A percentile compares a stretch with the other conserved stretches of the same genome.
phyloP scores from a whole-genome alignment of 345 rosid species.

The Pistacia integerrima region DNA sequence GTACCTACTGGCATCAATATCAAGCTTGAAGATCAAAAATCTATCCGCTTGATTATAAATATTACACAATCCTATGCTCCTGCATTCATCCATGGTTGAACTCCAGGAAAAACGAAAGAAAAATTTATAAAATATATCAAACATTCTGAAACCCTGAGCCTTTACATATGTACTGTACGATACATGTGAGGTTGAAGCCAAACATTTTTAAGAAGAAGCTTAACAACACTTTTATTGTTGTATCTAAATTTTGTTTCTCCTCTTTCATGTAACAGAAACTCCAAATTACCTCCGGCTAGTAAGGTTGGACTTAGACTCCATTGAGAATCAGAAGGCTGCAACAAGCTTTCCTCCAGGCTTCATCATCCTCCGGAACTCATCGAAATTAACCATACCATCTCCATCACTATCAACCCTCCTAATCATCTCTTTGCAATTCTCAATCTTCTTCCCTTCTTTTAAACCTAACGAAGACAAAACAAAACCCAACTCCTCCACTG shows the following conservation, averaged over 20 bases:
- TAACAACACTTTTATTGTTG: neutral
- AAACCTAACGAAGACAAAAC: conserved; percentile 57
- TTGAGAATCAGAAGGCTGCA: conserved; percentile 3
- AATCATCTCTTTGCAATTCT: conserved; percentile 61
- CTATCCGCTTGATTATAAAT: too few relatives aligned
- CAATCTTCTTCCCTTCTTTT: conserved; percentile 50
- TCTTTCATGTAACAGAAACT: neutral
- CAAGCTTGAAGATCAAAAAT: too few relatives aligned
- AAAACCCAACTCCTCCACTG: conserved; percentile 54
- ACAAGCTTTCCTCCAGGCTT: conserved; percentile 34
- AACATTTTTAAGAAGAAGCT: too few relatives aligned
- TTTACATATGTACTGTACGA: too few relatives aligned
- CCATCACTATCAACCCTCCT: conserved; percentile 65
- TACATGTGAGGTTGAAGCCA: too few relatives aligned
- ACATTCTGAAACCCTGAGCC: neutral
- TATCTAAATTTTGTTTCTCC: neutral
- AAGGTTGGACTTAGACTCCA: neutral
- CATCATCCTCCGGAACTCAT: conserved; percentile 64
- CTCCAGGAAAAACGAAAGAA: neutral
- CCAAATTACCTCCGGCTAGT: too few relatives aligned
- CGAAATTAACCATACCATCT: conserved; percentile 60
- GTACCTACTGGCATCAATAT: too few relatives aligned
- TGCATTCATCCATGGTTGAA: neutral
- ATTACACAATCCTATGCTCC: too few relatives aligned
- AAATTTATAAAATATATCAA: neutral